These are phyloP conservation scores for Trypanosoma rangeli DNA, from an alignment of 208 protist genomes.

Conservation along the genomic window DNA sequence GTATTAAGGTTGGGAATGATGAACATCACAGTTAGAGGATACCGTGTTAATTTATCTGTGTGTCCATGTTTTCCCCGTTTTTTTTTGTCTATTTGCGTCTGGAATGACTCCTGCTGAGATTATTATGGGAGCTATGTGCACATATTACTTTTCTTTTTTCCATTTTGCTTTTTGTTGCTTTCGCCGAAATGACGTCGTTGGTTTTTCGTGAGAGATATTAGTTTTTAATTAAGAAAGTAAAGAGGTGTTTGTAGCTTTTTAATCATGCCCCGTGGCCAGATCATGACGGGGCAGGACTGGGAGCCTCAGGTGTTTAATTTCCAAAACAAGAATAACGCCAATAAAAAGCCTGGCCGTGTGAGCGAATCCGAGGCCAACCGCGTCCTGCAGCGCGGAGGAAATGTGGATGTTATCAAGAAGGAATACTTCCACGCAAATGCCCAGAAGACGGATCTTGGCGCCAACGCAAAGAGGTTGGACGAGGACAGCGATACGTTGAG, in stretches of 20 bases:
- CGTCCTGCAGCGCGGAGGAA: constrained; percentile 66
- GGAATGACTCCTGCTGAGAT: not conserved
- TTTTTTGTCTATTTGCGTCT: not conserved
- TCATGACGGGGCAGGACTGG: constrained; percentile 83
- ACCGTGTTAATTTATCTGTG: not conserved
- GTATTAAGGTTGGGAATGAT: not conserved
- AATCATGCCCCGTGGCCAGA: constrained; percentile 46
- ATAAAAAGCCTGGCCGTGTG: constrained; percentile 43
- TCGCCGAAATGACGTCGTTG: not conserved
- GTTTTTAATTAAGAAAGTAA: not conserved
- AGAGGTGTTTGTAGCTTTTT: not conserved
- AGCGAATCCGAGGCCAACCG: constrained; percentile 76
- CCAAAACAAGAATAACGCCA: constrained; percentile 32
- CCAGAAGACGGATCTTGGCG: constrained; percentile 57
- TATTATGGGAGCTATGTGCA: not conserved
- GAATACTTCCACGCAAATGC: constrained; percentile 71
- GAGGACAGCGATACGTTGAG: constrained; percentile 85
- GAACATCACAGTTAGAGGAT: not conserved
- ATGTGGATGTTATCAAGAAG: constrained; percentile 64
- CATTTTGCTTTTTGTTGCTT: too few relatives aligned
- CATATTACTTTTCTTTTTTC: constrained; percentile 10
- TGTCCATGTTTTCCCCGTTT: too few relatives aligned
- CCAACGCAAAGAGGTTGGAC: constrained; percentile 87
- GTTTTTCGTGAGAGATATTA: not conserved
- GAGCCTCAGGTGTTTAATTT: constrained; percentile 89